Conservation (phyloP, 2,329 filamentous ascomycete genomes). For the Ophiostoma sp. region DNA sequence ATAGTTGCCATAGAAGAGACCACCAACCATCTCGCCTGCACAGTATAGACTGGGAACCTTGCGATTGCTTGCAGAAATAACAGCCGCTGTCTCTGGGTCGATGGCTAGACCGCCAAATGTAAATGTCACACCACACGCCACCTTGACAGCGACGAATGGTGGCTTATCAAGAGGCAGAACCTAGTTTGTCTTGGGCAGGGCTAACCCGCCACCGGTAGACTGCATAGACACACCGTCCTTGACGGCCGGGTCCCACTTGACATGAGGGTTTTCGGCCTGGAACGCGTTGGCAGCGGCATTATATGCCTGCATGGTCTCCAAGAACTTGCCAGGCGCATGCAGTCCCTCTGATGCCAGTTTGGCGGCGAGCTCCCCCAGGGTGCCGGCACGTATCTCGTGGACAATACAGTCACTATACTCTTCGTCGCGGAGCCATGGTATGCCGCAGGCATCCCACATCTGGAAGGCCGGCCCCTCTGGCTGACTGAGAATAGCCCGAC, state of each 20-base stretch:
- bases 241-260: slow-evolving; percentile 53
- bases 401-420: not conserved
- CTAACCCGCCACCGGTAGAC: slow-evolving; percentile 40
- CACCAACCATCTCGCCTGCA: slow-evolving; percentile 61
- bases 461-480: slow-evolving; percentile 57
- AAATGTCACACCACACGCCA: slow-evolving; percentile 61
- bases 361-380: not conserved
- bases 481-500: slow-evolving; percentile 55
- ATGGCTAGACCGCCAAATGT: slow-evolving; percentile 61
- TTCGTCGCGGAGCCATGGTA: slow-evolving; percentile 36
- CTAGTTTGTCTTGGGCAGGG: slow-evolving; percentile 60
- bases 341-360: not conserved
- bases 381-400: not conserved
- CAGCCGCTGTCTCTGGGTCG: slow-evolving; percentile 48
- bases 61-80: slow-evolving; percentile 43
- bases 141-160: slow-evolving; percentile 59
- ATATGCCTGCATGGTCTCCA: not conserved
- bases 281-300: not conserved
- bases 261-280: slow-evolving; percentile 39
- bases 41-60: slow-evolving; percentile 54
- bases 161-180: slow-evolving; percentile 51
- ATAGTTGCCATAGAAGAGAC: slow-evolving; percentile 58
- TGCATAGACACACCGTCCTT: slow-evolving; percentile 59
- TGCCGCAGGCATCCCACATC: slow-evolving; percentile 53
- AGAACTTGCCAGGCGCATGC: not conserved